Percentiles rank a stretch among this genome's conserved stretches.
These are phyloP conservation scores for Leptodontidium sp. DNA, from an alignment of 2,329 filamentous ascomycete genomes.

Conservation along the genomic window DNA sequence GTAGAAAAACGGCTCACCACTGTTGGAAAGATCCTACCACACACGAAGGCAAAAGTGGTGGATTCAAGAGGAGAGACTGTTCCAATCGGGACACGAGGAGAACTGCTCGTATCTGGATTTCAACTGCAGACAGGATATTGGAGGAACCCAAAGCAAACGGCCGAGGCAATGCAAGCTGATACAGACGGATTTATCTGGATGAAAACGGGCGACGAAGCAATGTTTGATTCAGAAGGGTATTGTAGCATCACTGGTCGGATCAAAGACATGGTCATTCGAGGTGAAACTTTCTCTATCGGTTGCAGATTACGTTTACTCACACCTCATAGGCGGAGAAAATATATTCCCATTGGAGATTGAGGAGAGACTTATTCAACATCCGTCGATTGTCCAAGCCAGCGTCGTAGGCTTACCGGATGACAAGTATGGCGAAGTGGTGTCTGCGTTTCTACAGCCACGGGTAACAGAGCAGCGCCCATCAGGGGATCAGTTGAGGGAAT, in stretches of 20 bases:
- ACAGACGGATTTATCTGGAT: conserved; percentile 53
- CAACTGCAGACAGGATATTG: conserved; percentile 68
- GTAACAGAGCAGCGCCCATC: conserved; percentile 47
- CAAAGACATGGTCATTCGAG: conserved; percentile 76
- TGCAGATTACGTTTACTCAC: background rate
- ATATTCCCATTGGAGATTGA: conserved; percentile 73
- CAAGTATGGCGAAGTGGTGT: conserved; percentile 71
- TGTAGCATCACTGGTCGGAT: conserved; percentile 70
- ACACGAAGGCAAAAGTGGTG: conserved; percentile 77
- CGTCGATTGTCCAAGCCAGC: conserved; percentile 63
- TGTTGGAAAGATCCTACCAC: conserved; percentile 79
- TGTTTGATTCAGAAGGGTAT: conserved; percentile 55
- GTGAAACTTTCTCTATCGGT: conserved; percentile 42
- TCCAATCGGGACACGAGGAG: conserved; percentile 62
- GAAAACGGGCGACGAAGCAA: conserved; percentile 61
- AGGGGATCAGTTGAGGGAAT: conserved; percentile 64
- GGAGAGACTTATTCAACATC: conserved; percentile 68
- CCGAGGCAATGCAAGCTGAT: conserved; percentile 43
- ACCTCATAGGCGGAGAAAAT: conserved; percentile 57
- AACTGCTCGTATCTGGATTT: conserved; percentile 72
- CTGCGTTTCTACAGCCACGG: conserved; percentile 68
- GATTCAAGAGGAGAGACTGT: conserved; percentile 61
- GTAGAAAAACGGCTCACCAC: conserved; percentile 73
- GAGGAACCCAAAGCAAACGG: conserved; percentile 54
- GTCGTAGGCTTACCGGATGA: conserved; percentile 70